Evolutionary conservation across 2,329 filamentous ascomycete species (phyloP), one percentile per base, ranked within the genome.

Genomic region (Chlorencoelia australis): DNA sequence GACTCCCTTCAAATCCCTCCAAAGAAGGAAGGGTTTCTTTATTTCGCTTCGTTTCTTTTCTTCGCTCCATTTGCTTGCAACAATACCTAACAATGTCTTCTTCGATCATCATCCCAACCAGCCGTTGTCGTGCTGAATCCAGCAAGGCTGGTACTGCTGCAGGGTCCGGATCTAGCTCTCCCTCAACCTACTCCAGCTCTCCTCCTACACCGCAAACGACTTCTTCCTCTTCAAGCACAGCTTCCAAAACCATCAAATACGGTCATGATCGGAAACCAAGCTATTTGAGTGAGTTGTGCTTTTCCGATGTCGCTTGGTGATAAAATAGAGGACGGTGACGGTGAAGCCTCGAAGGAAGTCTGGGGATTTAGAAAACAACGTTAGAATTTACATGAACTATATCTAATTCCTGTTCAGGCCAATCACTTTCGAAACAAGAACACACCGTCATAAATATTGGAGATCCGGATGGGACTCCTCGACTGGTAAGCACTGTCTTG

Each of bases 391-490:
- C 11, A 5, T 21, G n/a, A 7, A 9, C 14, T 20, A 15, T 14
- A 19, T n/a, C 31, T 21, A 32, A 13, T 18, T 21, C 5, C 21
- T 25, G n/a, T 28, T 17, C 47, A 86, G 82, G 82, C 58, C 71
- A 75, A 27, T 79, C 81, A 13, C 67, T 88, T 43, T 75, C 75
- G 29, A 77, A 82, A 57, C 72, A 82, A 49, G 80, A 87, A 59
- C 80, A 80, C 53, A 86, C 79, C n/a, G 80, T 86, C 30, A 76
- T 88, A 58, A 83, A 87, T 56, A 75, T 89, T 47, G 82, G 79
- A 27, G 73, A 82, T 44, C 75, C 76, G 16, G 80, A 86, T 46
- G 79, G 76, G n/a, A 72, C 75, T 44, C 78, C 79, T 45, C 69
- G 80, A 37, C 64, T 88, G 63, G 80, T 86, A 63, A 58, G 76